phyloP scores from a whole-genome alignment of 352 stramenopile species.

The Phytophthora citrophthora region DNA sequence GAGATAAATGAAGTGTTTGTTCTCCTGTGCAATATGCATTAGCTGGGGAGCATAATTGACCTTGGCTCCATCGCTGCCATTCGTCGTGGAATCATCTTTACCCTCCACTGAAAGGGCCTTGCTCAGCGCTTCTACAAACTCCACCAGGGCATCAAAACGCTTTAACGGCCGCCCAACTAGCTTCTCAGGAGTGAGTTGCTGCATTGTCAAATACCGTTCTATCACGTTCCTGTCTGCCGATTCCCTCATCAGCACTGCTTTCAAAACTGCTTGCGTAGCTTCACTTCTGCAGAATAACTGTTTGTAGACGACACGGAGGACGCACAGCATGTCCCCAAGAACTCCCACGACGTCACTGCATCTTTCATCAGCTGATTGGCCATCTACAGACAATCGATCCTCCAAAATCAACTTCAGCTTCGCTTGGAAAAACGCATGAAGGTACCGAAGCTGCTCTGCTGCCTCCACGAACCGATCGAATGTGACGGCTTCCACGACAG shows the following conservation, averaged over 20 bases:
- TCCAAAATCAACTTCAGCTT: conserved; percentile 31
- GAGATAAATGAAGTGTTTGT: conserved; percentile 37
- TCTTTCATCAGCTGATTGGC: conserved; percentile 5
- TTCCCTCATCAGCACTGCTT: not conserved
- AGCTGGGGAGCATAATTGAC: conserved; percentile 30
- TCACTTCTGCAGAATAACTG: conserved; percentile 29
- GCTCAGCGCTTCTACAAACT: conserved; percentile 44
- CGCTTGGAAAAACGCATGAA: conserved; percentile 38
- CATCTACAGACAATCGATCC: conserved; percentile 2
- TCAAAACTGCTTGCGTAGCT: conserved; percentile 14
- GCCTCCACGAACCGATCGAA: conserved; percentile 36
- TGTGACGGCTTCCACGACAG: conserved; percentile 14
- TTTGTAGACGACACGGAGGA: conserved; percentile 34
- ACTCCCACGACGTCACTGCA: conserved; percentile 34
- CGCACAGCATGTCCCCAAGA: conserved; percentile 35
- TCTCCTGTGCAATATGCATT: conserved; percentile 39
- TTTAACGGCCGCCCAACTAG: conserved; percentile 31
- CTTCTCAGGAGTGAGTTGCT: conserved; percentile 26
- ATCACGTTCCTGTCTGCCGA: conserved; percentile 16
- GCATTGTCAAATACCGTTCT: conserved; percentile 23
- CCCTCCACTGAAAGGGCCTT: conserved; percentile 19
- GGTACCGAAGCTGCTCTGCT: conserved; percentile 20
- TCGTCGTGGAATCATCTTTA: not conserved
- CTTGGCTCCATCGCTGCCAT: conserved; percentile 15
- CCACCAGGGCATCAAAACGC: conserved; percentile 38